phyloP scores from a whole-genome alignment of 768 basidiomycete species.

The Serpula lacrymans region DNA sequence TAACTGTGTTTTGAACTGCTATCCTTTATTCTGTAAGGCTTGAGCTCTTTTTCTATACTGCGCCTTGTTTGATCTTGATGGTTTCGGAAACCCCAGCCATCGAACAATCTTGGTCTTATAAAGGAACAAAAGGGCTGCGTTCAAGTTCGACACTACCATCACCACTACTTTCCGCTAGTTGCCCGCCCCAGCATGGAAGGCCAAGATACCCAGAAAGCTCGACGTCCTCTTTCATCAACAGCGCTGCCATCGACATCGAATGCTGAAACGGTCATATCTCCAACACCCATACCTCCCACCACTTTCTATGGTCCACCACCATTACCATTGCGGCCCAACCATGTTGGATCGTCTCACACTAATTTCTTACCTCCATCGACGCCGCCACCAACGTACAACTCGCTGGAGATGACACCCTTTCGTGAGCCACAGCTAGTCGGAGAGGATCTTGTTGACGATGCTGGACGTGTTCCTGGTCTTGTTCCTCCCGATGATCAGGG shows the following conservation, averaged over 20 bases:
- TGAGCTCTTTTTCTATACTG: no score
- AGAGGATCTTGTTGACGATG: conserved; percentile 35
- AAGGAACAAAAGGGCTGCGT: no score
- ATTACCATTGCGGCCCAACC: conserved; percentile 30
- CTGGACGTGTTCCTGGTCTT: conserved; percentile 33
- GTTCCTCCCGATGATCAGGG: conserved; percentile 31
- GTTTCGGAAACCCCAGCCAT: no score
- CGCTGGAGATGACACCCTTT: conserved; percentile 28
- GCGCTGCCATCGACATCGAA: conserved; percentile 40
- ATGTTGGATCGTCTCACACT: conserved; percentile 35
- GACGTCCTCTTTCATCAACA: conserved; percentile 27
- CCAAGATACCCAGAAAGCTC: conserved; percentile 38
- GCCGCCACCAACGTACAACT: conserved; percentile 23
- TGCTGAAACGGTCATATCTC: conserved; percentile 28
- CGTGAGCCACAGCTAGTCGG: conserved; percentile 56
- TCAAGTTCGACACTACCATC: no score
- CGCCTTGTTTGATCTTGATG: no score
- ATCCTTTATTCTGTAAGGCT: no score
- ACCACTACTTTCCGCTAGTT: not conserved
- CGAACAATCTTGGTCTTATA: no score
- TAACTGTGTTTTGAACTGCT: no score
- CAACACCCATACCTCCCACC: conserved; percentile 21
- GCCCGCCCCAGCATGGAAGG: conserved; percentile 40
- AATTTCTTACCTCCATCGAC: conserved; percentile 26
- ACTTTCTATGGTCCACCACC: conserved; percentile 33